phyloP scores from a whole-genome alignment of 805 yeast genomes.

The Myxozyma melibiosi region DNA sequence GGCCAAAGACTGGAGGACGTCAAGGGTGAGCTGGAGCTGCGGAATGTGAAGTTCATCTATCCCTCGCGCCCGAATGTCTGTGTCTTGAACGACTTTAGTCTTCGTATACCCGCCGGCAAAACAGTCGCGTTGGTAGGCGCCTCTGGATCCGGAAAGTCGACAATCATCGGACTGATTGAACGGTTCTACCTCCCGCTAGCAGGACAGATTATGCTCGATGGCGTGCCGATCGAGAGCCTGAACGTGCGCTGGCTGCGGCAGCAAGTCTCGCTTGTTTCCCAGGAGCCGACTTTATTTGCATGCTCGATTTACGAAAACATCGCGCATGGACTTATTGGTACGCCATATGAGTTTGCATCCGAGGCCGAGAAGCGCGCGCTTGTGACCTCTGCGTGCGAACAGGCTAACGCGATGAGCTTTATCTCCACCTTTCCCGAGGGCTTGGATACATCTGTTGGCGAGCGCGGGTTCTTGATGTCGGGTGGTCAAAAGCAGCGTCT shows the following conservation, averaged over 20 bases:
- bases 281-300: constrained; percentile 67
- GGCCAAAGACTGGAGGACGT: constrained; percentile 37
- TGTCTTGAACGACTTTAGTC: constrained; percentile 72
- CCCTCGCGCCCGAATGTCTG: constrained; percentile 76
- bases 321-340: constrained; percentile 63
- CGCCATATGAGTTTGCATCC: constrained; percentile 39
- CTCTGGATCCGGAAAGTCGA: constrained; percentile 57
- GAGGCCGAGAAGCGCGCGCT: constrained; percentile 44
- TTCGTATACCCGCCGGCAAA: constrained; percentile 81
- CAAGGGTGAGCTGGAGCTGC: constrained; percentile 71
- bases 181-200: constrained; percentile 71
- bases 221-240: constrained; percentile 71
- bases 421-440: constrained; percentile 55
- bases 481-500: constrained; percentile 71
- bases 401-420: constrained; percentile 57
- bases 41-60: constrained; percentile 86
- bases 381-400: constrained; percentile 48
- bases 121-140: constrained; percentile 92
- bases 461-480: constrained; percentile 60
- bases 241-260: constrained; percentile 74
- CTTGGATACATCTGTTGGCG: constrained; percentile 53
- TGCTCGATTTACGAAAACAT: constrained; percentile 82
- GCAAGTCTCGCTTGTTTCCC: constrained; percentile 88
- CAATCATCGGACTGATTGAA: constrained; percentile 56
- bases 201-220: constrained; percentile 81